Evolutionary conservation across 139 green algal species (phyloP).

Genomic region (Chlamydomonas schloesseri): DNA sequence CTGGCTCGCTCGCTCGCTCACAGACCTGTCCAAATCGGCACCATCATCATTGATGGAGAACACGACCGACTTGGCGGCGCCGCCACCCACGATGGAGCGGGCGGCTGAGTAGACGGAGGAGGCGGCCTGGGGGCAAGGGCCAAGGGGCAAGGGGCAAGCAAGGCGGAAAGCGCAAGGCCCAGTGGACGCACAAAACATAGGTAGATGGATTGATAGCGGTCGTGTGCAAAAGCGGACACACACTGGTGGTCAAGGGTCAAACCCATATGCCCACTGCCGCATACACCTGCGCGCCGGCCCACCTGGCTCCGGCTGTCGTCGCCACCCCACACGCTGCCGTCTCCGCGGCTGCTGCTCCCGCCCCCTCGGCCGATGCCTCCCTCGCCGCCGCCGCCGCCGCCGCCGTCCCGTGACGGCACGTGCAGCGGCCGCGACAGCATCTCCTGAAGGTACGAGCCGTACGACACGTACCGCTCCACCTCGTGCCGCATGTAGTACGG

Average conservation of each 20-base stretch:
- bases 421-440: conserved; percentile 28
- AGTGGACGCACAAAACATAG: too few relatives aligned
- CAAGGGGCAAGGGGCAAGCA: too few relatives aligned
- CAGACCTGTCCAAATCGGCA: too few relatives aligned
- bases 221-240: too few relatives aligned
- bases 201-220: too few relatives aligned
- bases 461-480: conserved; percentile 24
- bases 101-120: too few relatives aligned
- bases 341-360: background rate
- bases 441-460: conserved; percentile 32
- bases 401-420: background rate
- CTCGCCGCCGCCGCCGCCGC: background rate
- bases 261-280: too few relatives aligned
- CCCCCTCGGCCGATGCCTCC: background rate
- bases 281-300: background rate
- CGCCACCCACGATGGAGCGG: too few relatives aligned
- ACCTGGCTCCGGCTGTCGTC: conserved; percentile 24
- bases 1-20: background rate
- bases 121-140: too few relatives aligned
- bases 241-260: too few relatives aligned
- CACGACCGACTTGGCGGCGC: too few relatives aligned
- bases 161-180: background rate
- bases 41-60: too few relatives aligned
- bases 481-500: conserved; percentile 22
- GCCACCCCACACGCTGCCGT: background rate